Conservation (phyloP, 148 eudicot species). For the Chenopodium formosanum region DNA sequence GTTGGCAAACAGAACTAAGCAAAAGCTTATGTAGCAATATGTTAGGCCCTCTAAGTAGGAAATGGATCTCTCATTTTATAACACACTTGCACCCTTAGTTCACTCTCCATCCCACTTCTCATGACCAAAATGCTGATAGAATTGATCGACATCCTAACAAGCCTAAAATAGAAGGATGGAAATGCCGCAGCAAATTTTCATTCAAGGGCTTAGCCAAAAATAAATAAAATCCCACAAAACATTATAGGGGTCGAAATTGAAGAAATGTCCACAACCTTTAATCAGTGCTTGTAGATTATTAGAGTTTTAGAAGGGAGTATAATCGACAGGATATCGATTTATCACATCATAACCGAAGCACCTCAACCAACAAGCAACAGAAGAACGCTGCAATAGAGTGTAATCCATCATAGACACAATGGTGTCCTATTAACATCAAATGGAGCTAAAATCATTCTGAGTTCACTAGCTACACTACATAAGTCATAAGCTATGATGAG, state of each 20-base stretch:
- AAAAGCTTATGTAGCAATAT: not conserved
- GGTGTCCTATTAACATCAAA: no score
- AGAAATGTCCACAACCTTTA: no score
- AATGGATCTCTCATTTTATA: not conserved
- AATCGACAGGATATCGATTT: no score
- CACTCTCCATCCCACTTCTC: not conserved
- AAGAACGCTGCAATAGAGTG: not conserved
- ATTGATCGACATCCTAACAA: not conserved
- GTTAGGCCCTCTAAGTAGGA: not conserved
- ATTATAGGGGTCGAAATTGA: no score
- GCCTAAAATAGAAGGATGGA: not conserved
- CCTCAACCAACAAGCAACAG: not conserved
- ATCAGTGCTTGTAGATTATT: no score
- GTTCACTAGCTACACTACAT: no score
- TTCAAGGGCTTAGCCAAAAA: not conserved
- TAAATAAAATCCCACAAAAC: not conserved
- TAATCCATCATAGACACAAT: no score
- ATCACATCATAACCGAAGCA: not conserved
- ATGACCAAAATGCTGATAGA: not conserved
- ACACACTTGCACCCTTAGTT: not conserved
- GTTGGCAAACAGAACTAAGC: not conserved
- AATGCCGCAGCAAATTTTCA: not conserved
- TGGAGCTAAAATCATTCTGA: no score
- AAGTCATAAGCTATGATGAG: no score
- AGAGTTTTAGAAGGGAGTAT: not conserved